These are phyloP conservation scores for Spatholobus suberectus DNA, from an alignment of 306 rosid genomes.

Conservation along the genomic window DNA sequence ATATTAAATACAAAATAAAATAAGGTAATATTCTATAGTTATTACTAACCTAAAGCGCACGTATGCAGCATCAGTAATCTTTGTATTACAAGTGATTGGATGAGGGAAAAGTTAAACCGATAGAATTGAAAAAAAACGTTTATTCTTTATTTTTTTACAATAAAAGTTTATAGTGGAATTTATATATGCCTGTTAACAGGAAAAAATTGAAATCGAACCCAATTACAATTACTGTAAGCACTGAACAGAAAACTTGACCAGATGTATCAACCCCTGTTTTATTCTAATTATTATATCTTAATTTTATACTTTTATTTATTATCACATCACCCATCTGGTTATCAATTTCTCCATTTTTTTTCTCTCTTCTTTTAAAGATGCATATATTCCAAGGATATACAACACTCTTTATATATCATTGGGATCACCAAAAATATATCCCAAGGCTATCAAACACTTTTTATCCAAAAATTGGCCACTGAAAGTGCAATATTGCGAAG, in stretches of 20 bases:
- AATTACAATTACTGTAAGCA: too few species aligned
- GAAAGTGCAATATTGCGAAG: neutral
- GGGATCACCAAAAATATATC: too few species aligned
- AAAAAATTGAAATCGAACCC: too few species aligned
- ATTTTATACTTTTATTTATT: neutral
- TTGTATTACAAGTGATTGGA: neutral
- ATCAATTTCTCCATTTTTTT: neutral
- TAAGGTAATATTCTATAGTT: neutral
- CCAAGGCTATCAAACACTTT: neutral
- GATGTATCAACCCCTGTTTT: too few species aligned
- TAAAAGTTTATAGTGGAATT: too few species aligned
- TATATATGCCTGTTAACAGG: too few species aligned
- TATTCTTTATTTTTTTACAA: too few species aligned
- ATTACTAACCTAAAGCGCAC: neutral
- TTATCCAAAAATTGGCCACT: neutral
- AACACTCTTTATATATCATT: too few species aligned
- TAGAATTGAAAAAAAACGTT: too few species aligned
- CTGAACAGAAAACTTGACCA: too few species aligned
- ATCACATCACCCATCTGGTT: neutral
- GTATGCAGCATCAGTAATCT: neutral
- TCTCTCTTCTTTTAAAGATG: neutral
- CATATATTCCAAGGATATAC: too few species aligned
- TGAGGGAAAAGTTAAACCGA: neutral
- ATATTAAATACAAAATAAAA: neutral
- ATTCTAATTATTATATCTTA: neutral